These are phyloP conservation scores for Anastatica hierochuntica DNA, from an alignment of 345 rosid genomes.

Conservation along the genomic window DNA sequence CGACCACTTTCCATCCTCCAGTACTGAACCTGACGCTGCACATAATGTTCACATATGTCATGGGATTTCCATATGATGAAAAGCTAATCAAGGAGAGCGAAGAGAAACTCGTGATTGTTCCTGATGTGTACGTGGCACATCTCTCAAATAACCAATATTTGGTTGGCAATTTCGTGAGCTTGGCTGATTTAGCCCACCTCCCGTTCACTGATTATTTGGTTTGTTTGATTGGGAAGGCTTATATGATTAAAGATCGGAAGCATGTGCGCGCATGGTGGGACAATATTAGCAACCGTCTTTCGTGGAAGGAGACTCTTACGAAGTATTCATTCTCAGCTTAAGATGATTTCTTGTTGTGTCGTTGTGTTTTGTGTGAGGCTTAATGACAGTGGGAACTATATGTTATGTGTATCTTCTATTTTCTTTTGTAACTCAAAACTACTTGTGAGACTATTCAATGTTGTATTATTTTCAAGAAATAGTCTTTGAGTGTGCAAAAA, in stretches of 20 bases:
- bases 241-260: constrained; percentile 43
- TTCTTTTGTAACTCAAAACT: too few species aligned
- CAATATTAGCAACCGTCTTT: constrained; percentile 37
- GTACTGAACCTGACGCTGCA: constrained; percentile 30
- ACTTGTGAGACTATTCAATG: too few species aligned
- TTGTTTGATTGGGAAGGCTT: constrained; percentile 33
- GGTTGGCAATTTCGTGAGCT: constrained; percentile 53
- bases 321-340: neutral
- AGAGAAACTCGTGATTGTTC: constrained; percentile 50
- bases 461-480: too few species aligned
- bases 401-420: too few species aligned
- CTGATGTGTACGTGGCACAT: constrained; percentile 49
- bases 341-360: neutral
- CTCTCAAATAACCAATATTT: constrained; percentile 48
- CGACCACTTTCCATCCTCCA: constrained; percentile 44
- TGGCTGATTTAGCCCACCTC: constrained; percentile 59
- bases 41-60: constrained; percentile 28
- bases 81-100: constrained; percentile 44
- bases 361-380: neutral
- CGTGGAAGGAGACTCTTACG: neutral
- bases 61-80: constrained; percentile 36
- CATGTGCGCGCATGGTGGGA: constrained; percentile 61
- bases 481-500: too few species aligned
- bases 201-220: constrained; percentile 47
- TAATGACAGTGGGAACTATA: too few species aligned